Conservation (phyloP, 108 stramenopile species). For the Phaeodactylum tricornutum region DNA sequence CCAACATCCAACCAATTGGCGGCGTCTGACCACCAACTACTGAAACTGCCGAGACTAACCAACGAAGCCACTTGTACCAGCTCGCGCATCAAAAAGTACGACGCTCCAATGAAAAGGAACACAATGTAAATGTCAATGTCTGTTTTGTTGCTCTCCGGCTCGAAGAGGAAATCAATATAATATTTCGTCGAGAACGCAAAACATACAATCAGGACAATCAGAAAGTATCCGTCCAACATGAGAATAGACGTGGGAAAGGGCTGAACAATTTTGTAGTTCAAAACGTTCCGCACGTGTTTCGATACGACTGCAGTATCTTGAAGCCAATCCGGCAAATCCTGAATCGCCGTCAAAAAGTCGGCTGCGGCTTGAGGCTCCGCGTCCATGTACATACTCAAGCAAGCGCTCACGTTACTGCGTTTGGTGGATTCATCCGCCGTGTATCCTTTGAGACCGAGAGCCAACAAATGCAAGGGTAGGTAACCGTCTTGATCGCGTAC, state of each 20-base stretch:
- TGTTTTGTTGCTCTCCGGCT: neutral
- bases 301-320: slow-evolving; percentile 69
- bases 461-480: slow-evolving; percentile 61
- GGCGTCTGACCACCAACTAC: slow-evolving; percentile 55
- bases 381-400: slow-evolving; percentile 59
- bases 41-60: slow-evolving; percentile 36
- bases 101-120: slow-evolving; percentile 41
- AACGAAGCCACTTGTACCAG: slow-evolving; percentile 46
- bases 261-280: slow-evolving; percentile 71
- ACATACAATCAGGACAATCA: slow-evolving; percentile 50
- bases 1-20: slow-evolving; percentile 71
- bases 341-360: slow-evolving; percentile 71
- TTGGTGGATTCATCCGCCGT: slow-evolving; percentile 25
- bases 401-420: slow-evolving; percentile 45
- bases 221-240: slow-evolving; percentile 59
- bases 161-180: slow-evolving; percentile 47
- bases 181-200: slow-evolving; percentile 58
- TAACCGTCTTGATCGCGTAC: slow-evolving; percentile 59
- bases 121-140: slow-evolving; percentile 7
- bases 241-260: slow-evolving; percentile 73
- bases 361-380: slow-evolving; percentile 46
- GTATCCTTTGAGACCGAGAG: slow-evolving; percentile 30
- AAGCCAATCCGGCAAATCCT: slow-evolving; percentile 72
- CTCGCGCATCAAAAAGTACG: slow-evolving; percentile 67
- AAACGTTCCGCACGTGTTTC: slow-evolving; percentile 64